Base-by-base conservation (phyloP, 805 yeast genomes). In the Kuraishia cidri region DNA sequence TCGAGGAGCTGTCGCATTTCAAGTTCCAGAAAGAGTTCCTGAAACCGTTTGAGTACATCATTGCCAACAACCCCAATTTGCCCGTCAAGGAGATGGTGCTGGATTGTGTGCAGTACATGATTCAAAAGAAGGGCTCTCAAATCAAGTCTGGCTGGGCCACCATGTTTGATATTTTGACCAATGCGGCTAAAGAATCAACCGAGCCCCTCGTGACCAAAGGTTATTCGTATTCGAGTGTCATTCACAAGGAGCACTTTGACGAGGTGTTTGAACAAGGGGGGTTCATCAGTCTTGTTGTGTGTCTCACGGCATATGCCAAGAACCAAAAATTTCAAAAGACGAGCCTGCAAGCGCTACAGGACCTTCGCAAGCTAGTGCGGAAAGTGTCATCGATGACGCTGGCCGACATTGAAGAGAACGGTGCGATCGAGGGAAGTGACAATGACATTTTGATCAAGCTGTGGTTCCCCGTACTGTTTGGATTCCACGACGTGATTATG, bases 71-170 rank as follows among this genome's bases (percentile, higher is more conserved):
- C 40, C 66, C 66, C 10, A 75, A 79, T 20, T 52, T 68, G 7
- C 81, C 78, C 33, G 90, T 87, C 18, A 83, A 81, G 49, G 92
- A 83, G 35, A 77, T 90, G 87, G 87, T 85, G 6, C 64, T 92
- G 37, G 95, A 88, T 44, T 88, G 96, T 57, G 70, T 90, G 44
- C 75, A 78, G 42, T 90, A 86, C 48, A 79, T 94, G 78, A 75
- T 92, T 25, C 62, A 75, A 40, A 77, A 86, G 17, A 82, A 86
- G 46, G 75, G 88, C 4, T 62, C 59, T 11, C 69, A 73, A 37
- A 82, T 92, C 41, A 79, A 75, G 50, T 87, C 97, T 13, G 99
- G 99, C 29, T 92, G 99, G 99, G 74, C 73, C 38, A 78, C 97
- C 0, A 78, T 94, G 34, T 75, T 92, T 47, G 81, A 76, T 17